Percentiles rank a stretch among this genome's conserved stretches.
phyloP scores from a whole-genome alignment of 306 rosid genomes.

The Morella rubra region DNA sequence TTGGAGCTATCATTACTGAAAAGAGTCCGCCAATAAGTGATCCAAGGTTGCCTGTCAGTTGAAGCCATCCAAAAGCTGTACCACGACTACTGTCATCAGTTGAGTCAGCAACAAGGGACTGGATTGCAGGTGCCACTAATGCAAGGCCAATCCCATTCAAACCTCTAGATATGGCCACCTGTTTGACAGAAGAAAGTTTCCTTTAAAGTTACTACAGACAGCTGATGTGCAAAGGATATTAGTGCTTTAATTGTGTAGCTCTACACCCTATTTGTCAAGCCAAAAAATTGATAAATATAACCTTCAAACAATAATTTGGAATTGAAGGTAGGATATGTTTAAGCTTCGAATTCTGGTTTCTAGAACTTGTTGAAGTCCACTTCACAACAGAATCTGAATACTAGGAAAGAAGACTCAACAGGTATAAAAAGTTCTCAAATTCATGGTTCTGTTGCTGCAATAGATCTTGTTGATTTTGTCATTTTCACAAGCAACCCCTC shows the following conservation, averaged over 20 bases:
- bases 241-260: constrained; percentile 5
- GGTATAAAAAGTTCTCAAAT: neutral
- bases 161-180: constrained; percentile 92
- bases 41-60: constrained; percentile 79
- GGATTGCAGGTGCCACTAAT: constrained; percentile 88
- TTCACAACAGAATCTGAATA: neutral
- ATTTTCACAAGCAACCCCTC: neutral
- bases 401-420: neutral
- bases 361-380: neutral
- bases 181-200: constrained; percentile 35
- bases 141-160: constrained; percentile 95
- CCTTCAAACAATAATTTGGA: neutral
- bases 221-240: constrained; percentile 26
- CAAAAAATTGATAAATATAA: neutral
- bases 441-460: neutral
- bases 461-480: neutral
- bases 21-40: constrained; percentile 78
- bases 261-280: constrained; percentile 13
- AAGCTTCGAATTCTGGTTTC: neutral
- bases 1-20: constrained; percentile 74
- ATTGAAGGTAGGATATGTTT: neutral
- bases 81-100: constrained; percentile 85
- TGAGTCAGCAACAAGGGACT: constrained; percentile 92
- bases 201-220: constrained; percentile 46
- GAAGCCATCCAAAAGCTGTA: constrained; percentile 95